Evolutionary conservation across 306 rosid genomes (phyloP), one percentile per base, ranked within the genome.

Genomic region (Vachellia pachyceras): DNA sequence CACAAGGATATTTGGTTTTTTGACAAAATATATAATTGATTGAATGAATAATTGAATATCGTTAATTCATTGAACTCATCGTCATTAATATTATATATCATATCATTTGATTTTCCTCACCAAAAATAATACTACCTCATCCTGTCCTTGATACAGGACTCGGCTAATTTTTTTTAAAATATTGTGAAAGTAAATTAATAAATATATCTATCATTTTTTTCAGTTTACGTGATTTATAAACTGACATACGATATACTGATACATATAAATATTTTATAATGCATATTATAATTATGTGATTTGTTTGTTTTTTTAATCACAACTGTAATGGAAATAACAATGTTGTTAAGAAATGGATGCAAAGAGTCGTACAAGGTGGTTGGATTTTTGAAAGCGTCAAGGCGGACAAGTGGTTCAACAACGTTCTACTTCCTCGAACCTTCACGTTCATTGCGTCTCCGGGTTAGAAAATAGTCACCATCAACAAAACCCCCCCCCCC

Each of bases 311-410:
- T 0, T 29, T n/a, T n/a, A n/a, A n/a, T n/a, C n/a, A n/a, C n/a
- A n/a, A n/a, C n/a, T n/a, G n/a, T n/a, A n/a, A n/a, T 29, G n/a
- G n/a, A n/a, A n/a, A 29, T 0, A 29, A 29, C 1, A 29, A 29
- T 29, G n/a, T n/a, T n/a, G n/a, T n/a, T n/a, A n/a, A n/a, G n/a
- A n/a, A n/a, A n/a, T n/a, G 33, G 33, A 29, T 29, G 33, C 33
- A 29, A 29, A 29, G 33, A 29, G 78, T 57, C 69, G 58, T 68
- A 41, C 23, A 73, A 23, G 37, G 76, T 57, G 64, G 84, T 75
- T 60, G 41, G 81, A 79, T 46, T 46, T 61, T 75, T 76, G 49
- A 80, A 69, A 69, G 55, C 36, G 71, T 70, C n/a, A 58, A 75
- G 78, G 74, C 44, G 54, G 63, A 44, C 35, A 6, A 79, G 81